Evolutionary conservation across 2,329 filamentous ascomycete species (phyloP), one percentile per base, ranked within the genome.

Genomic region (Aureobasidium vineae): DNA sequence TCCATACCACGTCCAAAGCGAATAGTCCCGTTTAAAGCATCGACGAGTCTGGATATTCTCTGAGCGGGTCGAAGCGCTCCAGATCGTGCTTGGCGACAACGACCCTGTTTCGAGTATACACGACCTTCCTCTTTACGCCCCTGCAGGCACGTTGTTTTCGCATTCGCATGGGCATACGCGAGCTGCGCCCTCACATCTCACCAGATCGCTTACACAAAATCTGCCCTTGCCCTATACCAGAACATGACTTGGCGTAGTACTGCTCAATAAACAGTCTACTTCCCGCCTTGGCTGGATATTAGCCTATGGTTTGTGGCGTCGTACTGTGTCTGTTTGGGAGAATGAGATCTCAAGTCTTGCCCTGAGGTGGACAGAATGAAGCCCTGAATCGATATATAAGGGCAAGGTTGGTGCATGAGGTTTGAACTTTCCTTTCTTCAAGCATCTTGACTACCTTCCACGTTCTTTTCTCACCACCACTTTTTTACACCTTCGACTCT

Each of bases 61-160:
- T 10, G 26, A 33, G 23, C 47, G 45, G 60, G 60, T 31, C n/a
- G 19, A 63, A 40, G 60, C 60, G 60, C 49, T 28, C 28, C 41
- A 60, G 41, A 60, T 23, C 19, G 28, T 15, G 5, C 63, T 65
- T 65, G 63, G 63, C 63, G 49, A 40, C 63, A 50, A 41, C 40
- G 16, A 57, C 16, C 13, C 28, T 65, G 63, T 65, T 65, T 57
- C 63, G 63, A 49, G 47, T 65, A 47, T 57, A 65, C 19, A 53
- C 21, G 33, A 41, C 33, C 23, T 50, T 49, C 47, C 11, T 41
- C 47, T 23, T 41, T 49, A 3, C 36, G 53, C n/a, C 45, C 31
- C 28, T 53, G 47, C 60, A 52, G 36, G 28, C 33, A 57, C 63
- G 63, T 57, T 53, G 50, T 40, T 65, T 13, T 56, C n/a, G 52